Base-by-base conservation (phyloP, 768 basidiomycete species). In the Russula lepida region DNA sequence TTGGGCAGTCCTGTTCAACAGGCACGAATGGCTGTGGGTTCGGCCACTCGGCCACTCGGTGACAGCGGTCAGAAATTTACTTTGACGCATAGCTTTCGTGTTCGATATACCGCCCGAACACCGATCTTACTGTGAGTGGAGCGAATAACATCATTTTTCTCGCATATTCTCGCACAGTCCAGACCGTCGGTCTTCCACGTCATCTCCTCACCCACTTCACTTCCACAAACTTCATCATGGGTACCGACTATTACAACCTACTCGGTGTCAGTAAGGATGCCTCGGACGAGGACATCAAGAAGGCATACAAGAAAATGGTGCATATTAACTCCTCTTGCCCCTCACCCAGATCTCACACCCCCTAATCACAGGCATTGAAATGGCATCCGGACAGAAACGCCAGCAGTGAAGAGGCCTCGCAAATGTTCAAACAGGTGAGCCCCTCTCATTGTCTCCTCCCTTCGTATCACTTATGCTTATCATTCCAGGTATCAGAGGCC, bases 331-430 rank as follows among this genome's bases (percentile, higher is more conserved):
- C 44, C 12, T 33, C 33, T 39, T 23, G 27, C n/a, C 13, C 19
- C 1, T 6, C 41, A 21, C 6, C 27, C 51, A 43, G 7, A n/a
- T 35, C 23, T 62, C 7, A 66, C 41, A 21, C 43, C n/a, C 30
- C 66, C 55, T 1, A 2, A 59, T 33, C 19, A 50, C 66, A 81
- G 88, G 92, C 93, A 50, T 72, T 97, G 72, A 93, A 91, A 82
- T 91, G 90, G 86, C 95, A 98, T 73, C 95, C 95, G 39, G 94
- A 97, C 71, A 82, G 94, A 41, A 95, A 97, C 69, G 75, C 76
- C 57, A 89, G 91, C 30, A 86, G 89, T 53, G 94, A 94, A 66
- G 87, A 86, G 65, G 89, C 95, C 0, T 86, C 83, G 2, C 79
- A 82, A 72, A 95, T 89, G 74, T 98, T 99, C 74, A 95, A 99